Conservation (phyloP, 352 stramenopile species). For the Phytophthora syringae region DNA sequence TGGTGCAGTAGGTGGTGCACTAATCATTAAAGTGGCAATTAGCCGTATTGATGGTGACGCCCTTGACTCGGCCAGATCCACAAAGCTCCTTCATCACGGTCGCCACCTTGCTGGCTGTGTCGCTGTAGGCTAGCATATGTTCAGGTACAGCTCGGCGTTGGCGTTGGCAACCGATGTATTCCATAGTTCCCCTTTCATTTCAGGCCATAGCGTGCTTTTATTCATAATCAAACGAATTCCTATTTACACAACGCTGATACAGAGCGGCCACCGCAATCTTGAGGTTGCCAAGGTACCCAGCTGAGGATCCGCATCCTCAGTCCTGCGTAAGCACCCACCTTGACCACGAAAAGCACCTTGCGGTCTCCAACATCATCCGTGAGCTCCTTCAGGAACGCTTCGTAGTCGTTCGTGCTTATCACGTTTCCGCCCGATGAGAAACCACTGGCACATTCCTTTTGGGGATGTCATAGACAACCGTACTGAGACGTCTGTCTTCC, state of each 20-base stretch:
- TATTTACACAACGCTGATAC: too few relatives aligned
- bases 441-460: slow-evolving; percentile 63
- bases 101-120: slow-evolving; percentile 34
- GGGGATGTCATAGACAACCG: slow-evolving; percentile 69
- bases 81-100: slow-evolving; percentile 45
- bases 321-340: slow-evolving; percentile 60
- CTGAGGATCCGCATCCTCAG: slow-evolving; percentile 38
- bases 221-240: too few relatives aligned
- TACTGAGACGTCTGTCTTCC: slow-evolving; percentile 41
- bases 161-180: too few relatives aligned
- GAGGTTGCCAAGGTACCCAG: slow-evolving; percentile 57
- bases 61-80: slow-evolving; percentile 45
- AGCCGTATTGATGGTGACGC: slow-evolving; percentile 71
- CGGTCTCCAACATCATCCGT: slow-evolving; percentile 43
- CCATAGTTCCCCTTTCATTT: too few relatives aligned
- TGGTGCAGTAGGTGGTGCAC: too few relatives aligned
- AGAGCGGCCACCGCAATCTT: slow-evolving; percentile 49
- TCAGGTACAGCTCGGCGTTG: slow-evolving; percentile 57
- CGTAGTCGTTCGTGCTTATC: slow-evolving; percentile 45
- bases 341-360: slow-evolving; percentile 64
- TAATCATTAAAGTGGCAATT: slow-evolving; percentile 67
- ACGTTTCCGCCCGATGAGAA: slow-evolving; percentile 45
- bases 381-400: slow-evolving; percentile 47
- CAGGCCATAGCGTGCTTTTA: too few relatives aligned
- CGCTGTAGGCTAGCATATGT: slow-evolving; percentile 48